Percentiles rank a stretch among this genome's conserved stretches.
phyloP scores from a whole-genome alignment of 1,284 basidiomycete species.

The Hemileia vastatrix region DNA sequence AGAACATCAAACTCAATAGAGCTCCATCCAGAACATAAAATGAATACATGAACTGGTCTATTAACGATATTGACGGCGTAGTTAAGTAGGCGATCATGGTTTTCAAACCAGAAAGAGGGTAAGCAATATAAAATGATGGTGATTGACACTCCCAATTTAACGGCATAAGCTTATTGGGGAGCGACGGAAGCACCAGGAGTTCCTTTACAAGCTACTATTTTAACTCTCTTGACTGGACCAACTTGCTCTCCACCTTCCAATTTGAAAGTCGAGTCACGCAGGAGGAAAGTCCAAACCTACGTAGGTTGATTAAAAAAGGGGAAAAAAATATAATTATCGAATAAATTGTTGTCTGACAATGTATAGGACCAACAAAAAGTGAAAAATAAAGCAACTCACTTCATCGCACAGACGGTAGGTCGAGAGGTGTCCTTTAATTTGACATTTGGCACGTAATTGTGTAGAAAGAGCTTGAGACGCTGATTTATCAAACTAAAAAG shows the following conservation, averaged over 20 bases:
- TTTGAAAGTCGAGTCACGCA: constrained; percentile 82
- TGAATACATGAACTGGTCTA: too few species aligned
- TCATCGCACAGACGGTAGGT: constrained; percentile 93
- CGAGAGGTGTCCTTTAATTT: constrained; percentile 76
- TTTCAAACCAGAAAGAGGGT: too few species aligned
- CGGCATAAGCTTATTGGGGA: too few species aligned
- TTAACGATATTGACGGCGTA: too few species aligned
- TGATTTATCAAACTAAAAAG: constrained; percentile 80
- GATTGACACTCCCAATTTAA: too few species aligned
- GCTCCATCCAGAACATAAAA: too few species aligned
- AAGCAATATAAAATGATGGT: too few species aligned
- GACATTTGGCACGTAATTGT: constrained; percentile 83
- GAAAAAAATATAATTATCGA: background rate
- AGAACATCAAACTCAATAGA: too few species aligned
- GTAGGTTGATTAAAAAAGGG: background rate
- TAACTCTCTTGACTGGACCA: constrained; percentile 15
- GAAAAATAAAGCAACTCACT: constrained; percentile 23
- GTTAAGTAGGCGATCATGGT: too few species aligned
- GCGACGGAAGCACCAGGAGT: background rate
- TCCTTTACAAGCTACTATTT: constrained; percentile 18
- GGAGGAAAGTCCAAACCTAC: constrained; percentile 85
- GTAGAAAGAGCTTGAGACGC: constrained; percentile 80
- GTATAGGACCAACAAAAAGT: background rate
- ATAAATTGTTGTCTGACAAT: background rate
- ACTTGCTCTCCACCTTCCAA: constrained; percentile 58